These are phyloP conservation scores for Suaeda aralocaspica DNA, from an alignment of 148 eudicot genomes.

Conservation along the genomic window DNA sequence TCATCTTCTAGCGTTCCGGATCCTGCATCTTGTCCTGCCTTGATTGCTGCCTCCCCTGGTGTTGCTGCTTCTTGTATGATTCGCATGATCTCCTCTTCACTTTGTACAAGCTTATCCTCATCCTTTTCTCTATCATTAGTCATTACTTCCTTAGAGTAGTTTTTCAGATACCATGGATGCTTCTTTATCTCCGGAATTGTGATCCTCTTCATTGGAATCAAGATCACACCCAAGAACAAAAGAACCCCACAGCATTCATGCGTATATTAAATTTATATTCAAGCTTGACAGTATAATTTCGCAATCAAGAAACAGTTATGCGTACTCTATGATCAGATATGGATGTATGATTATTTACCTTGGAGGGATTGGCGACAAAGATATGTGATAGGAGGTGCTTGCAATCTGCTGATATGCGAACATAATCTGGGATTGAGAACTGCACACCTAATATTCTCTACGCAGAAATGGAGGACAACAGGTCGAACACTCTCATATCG, in stretches of 20 bases:
- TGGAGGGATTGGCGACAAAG: slow-evolving; percentile 68
- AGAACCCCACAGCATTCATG: too few species aligned
- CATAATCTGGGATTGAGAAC: slow-evolving; percentile 80
- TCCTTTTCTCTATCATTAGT: slow-evolving; percentile 28
- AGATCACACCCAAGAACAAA: slow-evolving; percentile 2
- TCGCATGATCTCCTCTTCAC: slow-evolving; percentile 59
- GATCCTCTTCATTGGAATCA: slow-evolving; percentile 53
- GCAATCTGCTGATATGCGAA: slow-evolving; percentile 79
- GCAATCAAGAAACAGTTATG: too few species aligned
- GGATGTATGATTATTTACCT: too few species aligned
- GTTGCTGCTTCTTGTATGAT: slow-evolving; percentile 60
- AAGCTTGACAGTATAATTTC: too few species aligned
- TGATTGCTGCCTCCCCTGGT: slow-evolving; percentile 43
- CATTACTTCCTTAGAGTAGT: slow-evolving; percentile 46
- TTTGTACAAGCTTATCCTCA: slow-evolving; percentile 34
- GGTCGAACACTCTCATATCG: background rate
- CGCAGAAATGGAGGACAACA: slow-evolving; percentile 2
- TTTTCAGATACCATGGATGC: slow-evolving; percentile 81
- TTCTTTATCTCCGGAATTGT: slow-evolving; percentile 73
- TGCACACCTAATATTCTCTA: slow-evolving; percentile 82
- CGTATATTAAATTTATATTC: too few species aligned
- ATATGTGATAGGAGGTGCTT: slow-evolving; percentile 78
- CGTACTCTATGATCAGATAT: too few species aligned
- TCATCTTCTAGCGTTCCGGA: slow-evolving; percentile 33
- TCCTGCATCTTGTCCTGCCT: slow-evolving; percentile 21